Base-by-base conservation (phyloP, 2,329 filamentous ascomycete species). In the Verticillium nonalfalfae region DNA sequence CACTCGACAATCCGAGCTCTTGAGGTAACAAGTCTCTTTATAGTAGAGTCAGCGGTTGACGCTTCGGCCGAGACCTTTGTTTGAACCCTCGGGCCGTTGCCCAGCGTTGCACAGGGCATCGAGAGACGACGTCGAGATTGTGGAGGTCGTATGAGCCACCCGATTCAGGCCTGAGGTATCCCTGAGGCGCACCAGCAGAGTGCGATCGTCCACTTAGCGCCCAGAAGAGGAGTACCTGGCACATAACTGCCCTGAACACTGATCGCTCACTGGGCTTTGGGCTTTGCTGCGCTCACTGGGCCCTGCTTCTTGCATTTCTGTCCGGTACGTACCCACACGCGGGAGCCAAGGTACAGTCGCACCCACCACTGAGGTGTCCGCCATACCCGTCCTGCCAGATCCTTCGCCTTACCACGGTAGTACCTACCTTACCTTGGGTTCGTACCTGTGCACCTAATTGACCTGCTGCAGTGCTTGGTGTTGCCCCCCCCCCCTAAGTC, bases 131-230 rank as follows among this genome's bases (percentile, higher is more conserved):
- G 18, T 55, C n/a, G 52, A 13, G 15, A 36, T 18, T n/a, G 45
- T 26, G 55, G 33, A 18, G 26, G 33, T 21, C 55, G 15, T 36
- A 38, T 57, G 55, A 36, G 55, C 55, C 33, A 36, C 55, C 38
- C 33, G 35, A 36, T 31, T 34, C 55, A 21, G 21, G 35, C 45
- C 45, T 11, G 13, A 9, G 9, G 35, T 36, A 52, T 52, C 45
- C 45, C 45, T 36, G 55, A 57, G 55, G 55, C 35, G 38, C 56
- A 58, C 36, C 18, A 39, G 36, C 36, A 58, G 56, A 58, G 36
- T 40, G 56, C 56, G 56, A 58, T 40, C 38, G 56, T 39, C 36
- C 56, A 21, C 35, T 40, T 58, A 58, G 56, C 56, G 56, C 56
- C 56, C n/a, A 21, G 56, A 58, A 58, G 56, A 40, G 56, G 56